Conservation (phyloP, 768 basidiomycete species). For the Pilatotrama ljubarskyi region DNA sequence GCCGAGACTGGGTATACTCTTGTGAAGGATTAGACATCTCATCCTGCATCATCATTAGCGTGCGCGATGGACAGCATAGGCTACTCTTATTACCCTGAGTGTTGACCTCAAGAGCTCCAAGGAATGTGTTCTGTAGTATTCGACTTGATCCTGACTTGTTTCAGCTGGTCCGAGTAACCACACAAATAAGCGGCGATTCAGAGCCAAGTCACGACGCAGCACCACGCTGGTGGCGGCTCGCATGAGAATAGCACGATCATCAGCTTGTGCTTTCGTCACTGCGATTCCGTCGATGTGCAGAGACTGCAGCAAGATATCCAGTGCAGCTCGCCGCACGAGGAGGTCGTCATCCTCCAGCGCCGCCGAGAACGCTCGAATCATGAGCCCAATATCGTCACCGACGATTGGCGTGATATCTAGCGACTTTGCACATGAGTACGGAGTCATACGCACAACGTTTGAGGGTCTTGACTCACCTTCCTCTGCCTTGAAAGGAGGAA, state of each 20-base stretch:
- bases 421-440: conserved; percentile 10
- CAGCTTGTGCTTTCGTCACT: conserved; percentile 63
- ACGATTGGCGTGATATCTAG: conserved; percentile 69
- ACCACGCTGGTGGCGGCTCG: conserved; percentile 86
- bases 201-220: conserved; percentile 85
- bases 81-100: conserved; percentile 63
- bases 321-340: conserved; percentile 80
- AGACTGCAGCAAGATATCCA: conserved; percentile 82
- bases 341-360: conserved; percentile 93
- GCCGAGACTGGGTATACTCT: conserved; percentile 76
- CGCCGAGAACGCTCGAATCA: conserved; percentile 90
- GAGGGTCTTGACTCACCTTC: conserved; percentile 53
- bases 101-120: conserved; percentile 72
- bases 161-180: conserved; percentile 91
- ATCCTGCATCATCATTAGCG: conserved; percentile 42
- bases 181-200: conserved; percentile 89
- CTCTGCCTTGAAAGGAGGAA: conserved; percentile 68
- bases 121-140: conserved; percentile 66
- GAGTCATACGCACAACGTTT: not conserved
- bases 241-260: conserved; percentile 84
- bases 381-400: conserved; percentile 86
- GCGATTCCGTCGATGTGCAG: conserved; percentile 72
- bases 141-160: conserved; percentile 69
- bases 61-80: not conserved
- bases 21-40: conserved; percentile 76